Evolutionary conservation across 2,329 filamentous ascomycete genomes (phyloP).

Genomic region (Aspergillus sojae): DNA sequence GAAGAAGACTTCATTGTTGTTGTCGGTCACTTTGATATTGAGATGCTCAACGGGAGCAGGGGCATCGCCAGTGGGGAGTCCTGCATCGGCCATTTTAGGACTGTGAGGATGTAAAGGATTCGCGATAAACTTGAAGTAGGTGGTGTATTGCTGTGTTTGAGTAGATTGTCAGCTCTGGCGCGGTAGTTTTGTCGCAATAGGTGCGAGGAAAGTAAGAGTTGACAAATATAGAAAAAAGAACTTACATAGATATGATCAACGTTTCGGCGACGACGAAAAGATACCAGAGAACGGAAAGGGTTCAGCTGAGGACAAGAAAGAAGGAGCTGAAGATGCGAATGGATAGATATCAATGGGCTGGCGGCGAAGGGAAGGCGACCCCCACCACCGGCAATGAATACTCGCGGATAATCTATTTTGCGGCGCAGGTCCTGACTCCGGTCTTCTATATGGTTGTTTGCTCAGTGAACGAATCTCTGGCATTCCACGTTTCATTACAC

Average conservation of each 20-base stretch:
- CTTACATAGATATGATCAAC: neutral
- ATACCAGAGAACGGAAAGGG: slow-evolving; percentile 3
- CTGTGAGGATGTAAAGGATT: slow-evolving; percentile 28
- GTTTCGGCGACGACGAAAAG: neutral
- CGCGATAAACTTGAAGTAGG: neutral
- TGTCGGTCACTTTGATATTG: slow-evolving; percentile 99
- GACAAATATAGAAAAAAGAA: neutral
- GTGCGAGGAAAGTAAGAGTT: neutral
- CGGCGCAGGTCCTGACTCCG: slow-evolving; percentile 26
- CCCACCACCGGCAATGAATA: slow-evolving; percentile 32
- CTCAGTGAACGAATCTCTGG: neutral
- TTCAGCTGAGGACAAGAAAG: slow-evolving; percentile 8
- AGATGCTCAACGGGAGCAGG: slow-evolving; percentile 72
- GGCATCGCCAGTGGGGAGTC: slow-evolving; percentile 20
- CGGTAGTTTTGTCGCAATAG: slow-evolving; percentile 1
- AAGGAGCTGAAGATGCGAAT: slow-evolving; percentile 20
- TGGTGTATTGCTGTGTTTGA: neutral
- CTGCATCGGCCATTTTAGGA: slow-evolving; percentile 46
- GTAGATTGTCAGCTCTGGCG: neutral
- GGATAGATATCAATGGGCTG: slow-evolving; percentile 8
- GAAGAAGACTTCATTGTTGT: slow-evolving; percentile 99
- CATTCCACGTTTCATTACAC: neutral
- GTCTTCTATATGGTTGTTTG: slow-evolving; percentile 2
- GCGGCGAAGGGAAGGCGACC: slow-evolving; percentile 27
- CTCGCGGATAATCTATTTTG: slow-evolving; percentile 43